Evolutionary conservation across 2,329 filamentous ascomycete genomes (phyloP), one percentile per base, ranked within the genome.

Genomic region (Paradendryphiella salina): DNA sequence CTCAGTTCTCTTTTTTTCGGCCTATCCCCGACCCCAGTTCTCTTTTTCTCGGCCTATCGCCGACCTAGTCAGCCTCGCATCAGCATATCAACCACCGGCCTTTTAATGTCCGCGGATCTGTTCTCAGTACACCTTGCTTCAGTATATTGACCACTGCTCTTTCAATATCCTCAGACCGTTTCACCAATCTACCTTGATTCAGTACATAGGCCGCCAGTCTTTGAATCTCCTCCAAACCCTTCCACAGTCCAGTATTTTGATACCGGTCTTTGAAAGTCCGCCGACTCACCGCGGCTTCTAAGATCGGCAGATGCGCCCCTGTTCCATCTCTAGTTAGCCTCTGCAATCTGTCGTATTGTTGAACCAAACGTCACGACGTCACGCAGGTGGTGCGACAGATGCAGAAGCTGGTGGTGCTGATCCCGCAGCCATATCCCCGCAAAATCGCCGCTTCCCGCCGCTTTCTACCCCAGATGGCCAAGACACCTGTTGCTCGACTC

Each of bases 361-460:
- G 31, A 52, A 40, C 46, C 50, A 50, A 21, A 46, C 46, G 50
- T 58, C 52, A 48, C 53, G 26, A 50, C 50, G 35, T 34, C 45
- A 53, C 49, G 51, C 45, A 46, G 32, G 35, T 45, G 34, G 46
- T 46, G 46, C 28, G 29, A 29, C 43, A 46, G 21, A 7, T 23
- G 35, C 36, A 46, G 32, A 28, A 44, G 39, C 42, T 20, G 21
- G 39, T 21, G 23, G 23, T 26, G 23, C 36, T 46, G 48, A 60
- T 50, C 50, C 31, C 33, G 33, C 46, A 41, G 32, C 34, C 37
- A 52, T 63, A 64, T n/a, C 61, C 59, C 61, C 61, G 60, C 59
- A 59, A 55, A 51, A 32, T 31, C 46, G 43, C 45, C 46, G 41
- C 50, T 45, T 39, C 18, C 20, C 46, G 43, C 45, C 46, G 41